Conservation (phyloP, 345 rosid species). For the Fremontodendron californicum region DNA sequence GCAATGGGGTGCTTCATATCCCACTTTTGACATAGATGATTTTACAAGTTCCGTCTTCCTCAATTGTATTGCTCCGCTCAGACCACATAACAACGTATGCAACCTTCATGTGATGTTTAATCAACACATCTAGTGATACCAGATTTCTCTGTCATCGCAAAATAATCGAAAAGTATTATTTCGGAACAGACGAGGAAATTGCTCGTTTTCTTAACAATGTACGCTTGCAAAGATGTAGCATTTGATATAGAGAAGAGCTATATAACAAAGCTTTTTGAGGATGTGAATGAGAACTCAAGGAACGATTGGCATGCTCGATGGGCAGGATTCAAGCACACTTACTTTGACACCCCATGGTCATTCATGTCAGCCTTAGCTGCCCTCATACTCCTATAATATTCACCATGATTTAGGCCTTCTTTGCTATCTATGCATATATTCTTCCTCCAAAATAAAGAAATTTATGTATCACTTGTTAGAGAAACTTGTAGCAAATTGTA, state of each 20-base stretch:
- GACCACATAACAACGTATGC: slow-evolving; percentile 47
- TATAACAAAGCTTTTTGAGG: slow-evolving; percentile 34
- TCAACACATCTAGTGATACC: slow-evolving; percentile 42
- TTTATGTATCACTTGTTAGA: background rate
- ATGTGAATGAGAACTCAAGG: slow-evolving; percentile 40
- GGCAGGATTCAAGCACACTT: slow-evolving; percentile 45
- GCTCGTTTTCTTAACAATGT: slow-evolving; percentile 40
- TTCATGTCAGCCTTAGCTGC: background rate
- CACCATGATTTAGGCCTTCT: background rate
- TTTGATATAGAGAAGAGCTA: slow-evolving; percentile 41
- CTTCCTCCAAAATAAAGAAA: background rate
- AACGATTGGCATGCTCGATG: slow-evolving; percentile 44
- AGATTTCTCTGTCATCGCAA: slow-evolving; percentile 39
- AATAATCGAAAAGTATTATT: slow-evolving; percentile 47
- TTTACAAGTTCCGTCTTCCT: slow-evolving; percentile 34
- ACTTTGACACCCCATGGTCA: slow-evolving; percentile 59
- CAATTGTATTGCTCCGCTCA: slow-evolving; percentile 42
- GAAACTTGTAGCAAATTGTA: background rate
- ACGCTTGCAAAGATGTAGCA: slow-evolving; percentile 46
- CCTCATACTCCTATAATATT: background rate
- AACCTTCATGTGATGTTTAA: slow-evolving; percentile 47
- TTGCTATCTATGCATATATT: background rate
- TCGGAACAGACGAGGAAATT: slow-evolving; percentile 49
- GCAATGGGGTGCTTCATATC: slow-evolving; percentile 43
- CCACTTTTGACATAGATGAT: slow-evolving; percentile 42